Conservation (phyloP, 805 yeast species). For the Metschnikowia hibisci region DNA sequence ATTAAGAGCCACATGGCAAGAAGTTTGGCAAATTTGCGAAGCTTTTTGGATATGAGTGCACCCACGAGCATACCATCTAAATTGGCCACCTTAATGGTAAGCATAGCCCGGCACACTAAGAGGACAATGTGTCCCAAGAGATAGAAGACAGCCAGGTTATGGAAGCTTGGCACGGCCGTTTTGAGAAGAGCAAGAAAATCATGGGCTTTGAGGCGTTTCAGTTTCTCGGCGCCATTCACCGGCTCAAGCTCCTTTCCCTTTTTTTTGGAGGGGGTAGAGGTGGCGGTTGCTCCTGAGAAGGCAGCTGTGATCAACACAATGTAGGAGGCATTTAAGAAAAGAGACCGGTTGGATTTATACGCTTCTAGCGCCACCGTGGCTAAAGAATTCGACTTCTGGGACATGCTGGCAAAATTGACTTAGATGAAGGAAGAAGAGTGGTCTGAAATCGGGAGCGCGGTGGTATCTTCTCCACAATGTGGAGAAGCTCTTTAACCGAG, state of each 20-base stretch:
- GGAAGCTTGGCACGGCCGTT: constrained; percentile 33
- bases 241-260: not conserved
- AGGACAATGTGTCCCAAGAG: constrained; percentile 54
- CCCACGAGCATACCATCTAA: constrained; percentile 86
- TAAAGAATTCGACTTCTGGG: constrained; percentile 14
- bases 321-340: constrained; percentile 39
- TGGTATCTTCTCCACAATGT: constrained; percentile 3
- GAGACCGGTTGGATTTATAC: constrained; percentile 38
- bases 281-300: constrained; percentile 39
- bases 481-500: constrained; percentile 4
- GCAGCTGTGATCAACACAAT: constrained; percentile 41
- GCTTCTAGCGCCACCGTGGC: constrained; percentile 29
- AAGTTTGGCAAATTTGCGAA: constrained; percentile 58
- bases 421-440: not conserved
- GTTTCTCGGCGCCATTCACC: constrained; percentile 6
- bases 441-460: not conserved
- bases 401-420: not conserved
- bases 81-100: constrained; percentile 79
- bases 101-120: constrained; percentile 61
- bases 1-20: constrained; percentile 74
- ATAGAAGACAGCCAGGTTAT: constrained; percentile 28
- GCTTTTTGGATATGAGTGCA: constrained; percentile 66
- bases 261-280: constrained; percentile 13
- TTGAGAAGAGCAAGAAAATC: constrained; percentile 28
- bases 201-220: constrained; percentile 24